Evolutionary conservation across 1,284 basidiomycete species (phyloP).

Genomic region (Fistulina hepatica): DNA sequence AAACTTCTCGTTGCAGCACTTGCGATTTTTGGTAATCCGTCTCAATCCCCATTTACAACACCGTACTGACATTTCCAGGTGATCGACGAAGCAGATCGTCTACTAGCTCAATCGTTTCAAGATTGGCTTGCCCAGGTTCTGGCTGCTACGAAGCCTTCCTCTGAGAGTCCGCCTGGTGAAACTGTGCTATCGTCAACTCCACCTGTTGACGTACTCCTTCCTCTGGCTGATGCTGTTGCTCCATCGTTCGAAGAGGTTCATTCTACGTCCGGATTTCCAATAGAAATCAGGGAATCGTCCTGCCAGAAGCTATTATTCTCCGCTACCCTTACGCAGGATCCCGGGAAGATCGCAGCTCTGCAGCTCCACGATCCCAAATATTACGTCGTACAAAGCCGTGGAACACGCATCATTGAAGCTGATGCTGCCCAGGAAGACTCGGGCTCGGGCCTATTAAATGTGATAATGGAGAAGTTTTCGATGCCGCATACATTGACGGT

Average conservation of each 20-base stretch:
- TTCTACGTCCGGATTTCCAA: conserved; percentile 17
- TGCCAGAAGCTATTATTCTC: conserved; percentile 97
- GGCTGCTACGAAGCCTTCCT: conserved; percentile 50
- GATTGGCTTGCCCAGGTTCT: conserved; percentile 85
- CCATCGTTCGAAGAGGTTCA: conserved; percentile 39
- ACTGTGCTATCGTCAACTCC: conserved; percentile 8
- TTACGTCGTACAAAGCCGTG: conserved; percentile 65
- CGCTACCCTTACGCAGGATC: conserved; percentile 91
- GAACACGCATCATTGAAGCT: too few relatives aligned
- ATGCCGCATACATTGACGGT: conserved; percentile 73
- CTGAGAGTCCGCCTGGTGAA: conserved; percentile 3
- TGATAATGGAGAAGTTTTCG: conserved; percentile 68
- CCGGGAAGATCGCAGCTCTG: conserved; percentile 81
- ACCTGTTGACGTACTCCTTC: conserved; percentile 3
- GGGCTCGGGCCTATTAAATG: conserved; percentile 31
- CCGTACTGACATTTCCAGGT: conserved; percentile 39
- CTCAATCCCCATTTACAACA: conserved; percentile 4
- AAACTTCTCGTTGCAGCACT: conserved; percentile 87
- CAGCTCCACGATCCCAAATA: conserved; percentile 78
- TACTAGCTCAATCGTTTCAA: conserved; percentile 92
- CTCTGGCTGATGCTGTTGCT: conserved; percentile 42
- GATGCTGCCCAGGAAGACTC: conserved; percentile 28
- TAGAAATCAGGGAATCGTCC: conserved; percentile 41
- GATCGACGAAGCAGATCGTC: conserved; percentile 94
- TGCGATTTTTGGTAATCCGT: conserved; percentile 74